A percentile compares a stretch with the other conserved stretches of the same genome.
Evolutionary conservation across 1,139 yeast genomes (phyloP).

Genomic region (Lodderomyces oxycetoniae): DNA sequence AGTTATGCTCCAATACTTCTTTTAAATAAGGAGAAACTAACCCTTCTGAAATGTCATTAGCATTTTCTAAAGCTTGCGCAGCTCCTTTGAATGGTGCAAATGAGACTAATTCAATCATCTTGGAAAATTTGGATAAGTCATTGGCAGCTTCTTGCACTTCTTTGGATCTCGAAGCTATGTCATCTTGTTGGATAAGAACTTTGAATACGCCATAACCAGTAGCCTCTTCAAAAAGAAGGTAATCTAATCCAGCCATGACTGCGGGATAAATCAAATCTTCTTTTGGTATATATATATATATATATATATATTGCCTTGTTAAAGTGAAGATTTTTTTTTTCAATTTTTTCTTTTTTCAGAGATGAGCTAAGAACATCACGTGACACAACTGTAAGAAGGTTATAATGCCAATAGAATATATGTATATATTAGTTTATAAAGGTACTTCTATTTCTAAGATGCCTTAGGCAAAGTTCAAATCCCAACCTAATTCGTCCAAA

Average conservation of each 20-base stretch:
- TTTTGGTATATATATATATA: too few species aligned
- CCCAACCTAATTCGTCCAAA: constrained; percentile 69
- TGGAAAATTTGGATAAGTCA: constrained; percentile 85
- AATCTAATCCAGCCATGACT: constrained; percentile 69
- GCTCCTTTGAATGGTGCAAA: constrained; percentile 99
- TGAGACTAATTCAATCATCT: constrained; percentile 87
- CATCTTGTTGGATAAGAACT: constrained; percentile 91
- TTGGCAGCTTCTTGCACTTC: constrained; percentile 92
- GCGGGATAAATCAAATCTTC: too few species aligned
- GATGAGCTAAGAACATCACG: constrained; percentile 6
- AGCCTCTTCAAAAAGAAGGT: constrained; percentile 95
- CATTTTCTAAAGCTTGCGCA: constrained; percentile 97
- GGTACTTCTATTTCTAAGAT: not conserved
- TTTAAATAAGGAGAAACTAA: constrained; percentile 89
- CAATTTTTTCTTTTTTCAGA: constrained; percentile 1
- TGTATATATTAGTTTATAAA: too few species aligned
- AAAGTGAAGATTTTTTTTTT: constrained; percentile 7
- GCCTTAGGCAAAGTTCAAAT: constrained; percentile 61
- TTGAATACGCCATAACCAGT: constrained; percentile 97
- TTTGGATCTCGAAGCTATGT: constrained; percentile 82
- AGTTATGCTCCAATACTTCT: constrained; percentile 80
- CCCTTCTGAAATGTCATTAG: constrained; percentile 97
- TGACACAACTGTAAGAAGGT: constrained; percentile 2
- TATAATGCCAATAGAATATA: not conserved
- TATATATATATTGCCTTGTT: not conserved